phyloP scores from a whole-genome alignment of 768 basidiomycete species.

The Ephemerocybe angulata region DNA sequence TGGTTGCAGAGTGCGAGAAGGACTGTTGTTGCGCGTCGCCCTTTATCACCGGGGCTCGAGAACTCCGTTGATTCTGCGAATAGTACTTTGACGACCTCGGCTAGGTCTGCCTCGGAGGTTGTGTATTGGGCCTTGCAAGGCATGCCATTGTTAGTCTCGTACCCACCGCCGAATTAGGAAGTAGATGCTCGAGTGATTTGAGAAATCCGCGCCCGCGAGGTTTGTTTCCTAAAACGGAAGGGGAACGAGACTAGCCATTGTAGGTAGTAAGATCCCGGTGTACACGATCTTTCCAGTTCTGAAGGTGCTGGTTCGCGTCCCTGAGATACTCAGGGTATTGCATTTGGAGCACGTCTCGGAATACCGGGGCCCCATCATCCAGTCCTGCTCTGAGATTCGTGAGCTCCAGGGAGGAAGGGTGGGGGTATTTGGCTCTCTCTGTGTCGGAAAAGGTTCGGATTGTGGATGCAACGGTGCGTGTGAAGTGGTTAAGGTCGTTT shows the following conservation, averaged over 20 bases:
- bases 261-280: neutral
- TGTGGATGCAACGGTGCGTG: conserved; percentile 20
- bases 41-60: neutral
- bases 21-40: neutral
- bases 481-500: conserved; percentile 32
- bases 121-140: conserved; percentile 11
- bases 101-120: conserved; percentile 24
- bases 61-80: conserved; percentile 7
- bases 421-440: conserved; percentile 34
- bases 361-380: no score
- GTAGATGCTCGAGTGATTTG: no score
- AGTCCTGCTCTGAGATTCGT: no score
- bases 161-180: no score
- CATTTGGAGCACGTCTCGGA: conserved; percentile 24
- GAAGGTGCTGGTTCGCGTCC: conserved; percentile 26
- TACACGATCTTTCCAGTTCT: conserved; percentile 29
- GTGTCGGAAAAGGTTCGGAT: conserved; percentile 33
- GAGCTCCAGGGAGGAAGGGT: conserved; percentile 14
- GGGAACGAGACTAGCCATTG: no score
- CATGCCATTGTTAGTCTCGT: no score
- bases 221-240: no score
- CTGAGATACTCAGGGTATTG: conserved; percentile 29
- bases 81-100: conserved; percentile 34
- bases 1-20: conserved; percentile 37
- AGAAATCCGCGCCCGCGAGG: no score